Base-by-base conservation (phyloP, 768 basidiomycete species). In the Mycena belliarum region DNA sequence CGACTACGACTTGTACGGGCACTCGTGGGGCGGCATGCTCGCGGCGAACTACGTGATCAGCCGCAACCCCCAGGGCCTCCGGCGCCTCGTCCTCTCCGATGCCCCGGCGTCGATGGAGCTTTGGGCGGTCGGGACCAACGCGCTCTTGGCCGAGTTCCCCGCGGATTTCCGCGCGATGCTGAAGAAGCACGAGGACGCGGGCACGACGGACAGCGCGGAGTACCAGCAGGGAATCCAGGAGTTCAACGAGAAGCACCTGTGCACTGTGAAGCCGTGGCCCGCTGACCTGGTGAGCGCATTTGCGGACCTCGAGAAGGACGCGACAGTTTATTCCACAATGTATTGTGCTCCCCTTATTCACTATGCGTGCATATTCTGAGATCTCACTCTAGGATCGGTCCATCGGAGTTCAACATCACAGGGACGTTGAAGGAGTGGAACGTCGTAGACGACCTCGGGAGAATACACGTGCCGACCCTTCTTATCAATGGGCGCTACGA, bases 11-110 rank as follows among this genome's bases (percentile, higher is more conserved):
- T 49, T 84, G 8, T 57, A 79, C 12, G 84, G 81, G 4, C 81
- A 85, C 26, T 82, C 81, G 15, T 62, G 79, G 79, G 81, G 81
- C 18, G 79, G 74, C 18, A 80, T 79, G 74, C 66, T 82, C 14
- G 77, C 67, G 0, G 63, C 71, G 2, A 57, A 38, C 26, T 57
- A 57, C 68, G 67, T 29, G 14, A 57, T 49, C 35, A 51, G 51
- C 40, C 28, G 51, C 2, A 46, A 35, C 14, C 69, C 64, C 0
- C 33, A 47, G 12, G 71, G 71, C 3, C 52, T 72, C 15, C 57
- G 59, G 21, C 60, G 67, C 10, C 60, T 77, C 1, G 67, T 76
- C 25, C 61, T 77, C 18, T 65, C 69, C 7, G 75, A 72, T 28
- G 65, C 71, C 0, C 69, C 72, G 0, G 70, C 73, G 10, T 74